Conservation (phyloP, 139 green algal species). For the Tetratostichococcus sp. region DNA sequence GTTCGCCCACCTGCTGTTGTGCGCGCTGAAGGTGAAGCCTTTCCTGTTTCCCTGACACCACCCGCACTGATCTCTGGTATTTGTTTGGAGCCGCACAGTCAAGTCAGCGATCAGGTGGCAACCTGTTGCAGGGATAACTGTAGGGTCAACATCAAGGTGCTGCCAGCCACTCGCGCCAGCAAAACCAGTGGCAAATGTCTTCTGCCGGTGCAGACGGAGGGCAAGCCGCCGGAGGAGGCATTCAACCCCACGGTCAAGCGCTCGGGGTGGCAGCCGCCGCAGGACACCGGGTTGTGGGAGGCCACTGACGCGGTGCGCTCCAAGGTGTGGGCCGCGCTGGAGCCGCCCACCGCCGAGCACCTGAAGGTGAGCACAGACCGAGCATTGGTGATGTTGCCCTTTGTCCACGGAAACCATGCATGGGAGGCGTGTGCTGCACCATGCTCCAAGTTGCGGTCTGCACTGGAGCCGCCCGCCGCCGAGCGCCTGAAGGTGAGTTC, state of each 20-base stretch:
- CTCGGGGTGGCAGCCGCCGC: slow-evolving; percentile 74
- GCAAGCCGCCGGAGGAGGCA: slow-evolving; percentile 64
- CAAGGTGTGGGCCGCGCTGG: background rate
- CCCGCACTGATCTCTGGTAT: no score
- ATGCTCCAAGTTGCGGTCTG: background rate
- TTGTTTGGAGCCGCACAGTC: no score
- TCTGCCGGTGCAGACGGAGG: slow-evolving; percentile 62
- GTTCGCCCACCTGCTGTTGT: slow-evolving; percentile 87
- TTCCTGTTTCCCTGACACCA: no score
- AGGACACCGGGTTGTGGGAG: slow-evolving; percentile 81
- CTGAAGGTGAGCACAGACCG: background rate
- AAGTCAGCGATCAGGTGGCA: no score
- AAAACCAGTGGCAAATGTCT: background rate
- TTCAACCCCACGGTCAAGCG: slow-evolving; percentile 71
- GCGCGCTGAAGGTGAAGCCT: slow-evolving; percentile 60
- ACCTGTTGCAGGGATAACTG: no score
- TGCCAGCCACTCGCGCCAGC: no score
- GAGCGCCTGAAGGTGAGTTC: background rate
- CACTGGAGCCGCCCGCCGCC: background rate
- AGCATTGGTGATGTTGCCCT: no score
- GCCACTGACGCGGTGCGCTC: slow-evolving; percentile 46
- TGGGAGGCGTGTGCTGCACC: slow-evolving; percentile 67
- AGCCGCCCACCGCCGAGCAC: background rate
- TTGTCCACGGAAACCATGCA: no score
- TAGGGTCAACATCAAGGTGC: no score